Base-by-base conservation (phyloP, 768 basidiomycete genomes). In the Guyanaporus albipodus region DNA sequence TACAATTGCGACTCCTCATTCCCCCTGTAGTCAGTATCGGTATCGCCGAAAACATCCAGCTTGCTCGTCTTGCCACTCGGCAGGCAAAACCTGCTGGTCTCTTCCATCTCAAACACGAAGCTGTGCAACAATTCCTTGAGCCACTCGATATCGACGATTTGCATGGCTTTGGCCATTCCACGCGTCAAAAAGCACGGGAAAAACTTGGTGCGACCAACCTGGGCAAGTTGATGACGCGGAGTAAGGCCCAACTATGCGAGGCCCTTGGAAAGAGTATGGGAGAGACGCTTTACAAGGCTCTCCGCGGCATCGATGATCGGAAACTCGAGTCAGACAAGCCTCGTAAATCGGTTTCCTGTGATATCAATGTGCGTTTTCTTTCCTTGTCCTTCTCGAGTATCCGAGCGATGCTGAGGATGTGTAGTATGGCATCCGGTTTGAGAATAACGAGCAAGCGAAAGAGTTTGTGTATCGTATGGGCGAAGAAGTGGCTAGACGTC, bases 361-460 rank as follows among this genome's bases (percentile, higher is more conserved):
- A 97, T 62, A 88, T 97, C 58, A 99, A 92, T 58, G 93, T 94
- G 55, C 61, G 91, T 76, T 7, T 29, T 26, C 8, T 26, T 12
- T 11, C 7, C 27, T 32, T 32, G 8, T n/a, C 33, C 41, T 15
- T 24, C 17, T 54, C n/a, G n/a, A 33, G 31, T 14, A 12, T 42
- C 1, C 2, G 12, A 18, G 17, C n/a, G 38, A 8, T 43, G 24
- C 42, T 55, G 33, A 58, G 35, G 43, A 23, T 33, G 24, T 10
- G 10, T 26, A 96, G 93, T 99, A 97, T 63, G 96, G 92, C 0
- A 96, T 99, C 45, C 83, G 96, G 4, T 98, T 98, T 64, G 80
- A 87, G 57, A 81, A 81, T 46, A 75, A 83, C 46, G 83, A 83
- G 29, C 85, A 96, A 60, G 91, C 88, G 6, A 83, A 91, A 60